Evolutionary conservation across 1,284 basidiomycete species (phyloP), one percentile per base, ranked within the genome.

Genomic region (Inonotus hispidus): DNA sequence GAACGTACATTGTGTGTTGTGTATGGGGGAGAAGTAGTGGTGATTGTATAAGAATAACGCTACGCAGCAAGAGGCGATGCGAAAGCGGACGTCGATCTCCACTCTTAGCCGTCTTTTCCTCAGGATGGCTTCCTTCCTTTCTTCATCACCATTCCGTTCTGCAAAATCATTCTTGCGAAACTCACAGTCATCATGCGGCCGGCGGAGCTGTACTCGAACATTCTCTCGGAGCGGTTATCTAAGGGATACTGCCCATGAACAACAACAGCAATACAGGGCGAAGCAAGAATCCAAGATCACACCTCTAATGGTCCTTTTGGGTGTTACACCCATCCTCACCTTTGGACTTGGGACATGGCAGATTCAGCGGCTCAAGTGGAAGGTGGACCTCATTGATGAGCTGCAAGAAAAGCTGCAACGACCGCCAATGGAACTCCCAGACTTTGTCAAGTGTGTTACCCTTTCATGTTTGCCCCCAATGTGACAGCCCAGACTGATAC

Each of bases 321-420:
- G 91, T 25, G 81, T 91, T 66, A 91, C 98, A 63, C 96, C 96
- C 0, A 76, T 98, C 64, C 86, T 97, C 68, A 94, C 94, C 0
- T 93, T 95, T 66, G 89, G 81, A n/a, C 79, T 99, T 62, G 96
- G 96, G 21, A 87, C 88, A 38, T 99, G 96, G 97, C 96, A 99
- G 71, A 75, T 92, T 39, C 82, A 93, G 68, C 83, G 97, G 45
- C 80, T 99, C 47, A 85, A 93, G 71, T 99, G 97, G 97, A 99
- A 99, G 74, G 79, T 98, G 35, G 83, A 84, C 56, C 80, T 99
- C 63, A 98, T 99, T 66, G 93, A 98, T 66, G 93, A 98, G 70
- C 80, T 99, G 47, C 92, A 98, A 70, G 87, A 92, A 72, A 98
- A 98, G 75, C 77, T 98, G 29, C 82, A 88, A 63, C 81, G 89